Evolutionary conservation across 1,284 basidiomycete genomes (phyloP), one percentile per base, ranked within the genome.

Genomic region (Cutaneotrichosporon sp.): DNA sequence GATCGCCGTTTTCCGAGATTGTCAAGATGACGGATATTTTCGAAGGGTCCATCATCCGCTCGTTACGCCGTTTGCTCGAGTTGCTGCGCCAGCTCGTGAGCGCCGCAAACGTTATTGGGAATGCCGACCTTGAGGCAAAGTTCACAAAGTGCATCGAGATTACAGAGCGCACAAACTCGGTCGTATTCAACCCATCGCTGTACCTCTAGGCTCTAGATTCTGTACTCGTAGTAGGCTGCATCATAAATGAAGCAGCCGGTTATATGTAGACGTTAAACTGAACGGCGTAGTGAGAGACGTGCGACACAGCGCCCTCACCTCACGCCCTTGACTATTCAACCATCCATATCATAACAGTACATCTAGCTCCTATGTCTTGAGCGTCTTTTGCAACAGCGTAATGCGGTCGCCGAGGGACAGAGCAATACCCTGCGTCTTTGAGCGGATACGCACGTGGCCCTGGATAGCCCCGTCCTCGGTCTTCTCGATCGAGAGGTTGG

Each of bases 341-440:
- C 40, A 42, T 42, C 36, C 40, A 46, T 47, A 58, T 46, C 40
- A 42, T 58, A 58, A 40, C 42, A 58, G 42, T 53, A 58, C 42
- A 47, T 58, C 42, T 59, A 59, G 34, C 58, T 34, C 38, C 60
- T 61, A 65, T 59, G 62, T 59, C 64, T 68, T 65, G 56, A 65
- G 61, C 40, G 67, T 69, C 65, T 74, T 74, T 66, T 74, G 73
- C 60, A 71, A 87, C 85, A 91, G 88, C 16, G 70, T 71, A 56
- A 71, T 72, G 75, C 90, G 86, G 82, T 97, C 93, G 30, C 95
- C 95, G 69, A 99, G 81, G 38, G 91, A 93, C 68, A 98, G 83
- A 5, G 96, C 96, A 69, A 98, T 97, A 56, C 93, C 93, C 79
- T 96, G 92, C 82, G 96, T 96, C 83, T 96, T 97, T 76, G 90